A percentile compares a stretch with the other conserved stretches of the same genome.
Evolutionary conservation across 2,329 filamentous ascomycete genomes (phyloP).

Genomic region (Colletotrichum theobromicola): DNA sequence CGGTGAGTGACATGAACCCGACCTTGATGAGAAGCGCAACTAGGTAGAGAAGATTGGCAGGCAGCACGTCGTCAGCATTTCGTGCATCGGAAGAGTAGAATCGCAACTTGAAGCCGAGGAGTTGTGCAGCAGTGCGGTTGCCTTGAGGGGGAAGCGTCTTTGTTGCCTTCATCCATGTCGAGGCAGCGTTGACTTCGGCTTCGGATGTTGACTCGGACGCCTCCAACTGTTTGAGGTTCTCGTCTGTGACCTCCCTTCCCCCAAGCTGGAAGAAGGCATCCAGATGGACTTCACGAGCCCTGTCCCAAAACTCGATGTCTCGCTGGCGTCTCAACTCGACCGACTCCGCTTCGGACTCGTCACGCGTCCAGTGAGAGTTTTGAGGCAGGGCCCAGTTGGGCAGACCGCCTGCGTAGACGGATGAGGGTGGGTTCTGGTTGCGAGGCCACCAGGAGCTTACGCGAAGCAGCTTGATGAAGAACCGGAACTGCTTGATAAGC

Average conservation of each 20-base stretch:
- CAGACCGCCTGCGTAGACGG: slow-evolving; percentile 66
- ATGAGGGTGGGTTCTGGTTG: slow-evolving; percentile 47
- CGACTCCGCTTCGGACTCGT: slow-evolving; percentile 70
- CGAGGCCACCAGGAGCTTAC: slow-evolving; percentile 97
- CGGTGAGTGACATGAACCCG: slow-evolving; percentile 90
- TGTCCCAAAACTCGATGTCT: slow-evolving; percentile 81
- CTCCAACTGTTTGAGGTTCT: slow-evolving; percentile 55
- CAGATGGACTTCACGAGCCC: slow-evolving; percentile 77
- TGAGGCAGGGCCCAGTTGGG: slow-evolving; percentile 85
- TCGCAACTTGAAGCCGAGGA: slow-evolving; percentile 94
- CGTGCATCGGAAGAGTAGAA: slow-evolving; percentile 89
- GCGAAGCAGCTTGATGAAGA: slow-evolving; percentile 92
- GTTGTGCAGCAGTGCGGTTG: slow-evolving; percentile 89
- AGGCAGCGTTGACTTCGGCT: slow-evolving; percentile 60
- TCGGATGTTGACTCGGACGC: slow-evolving; percentile 46
- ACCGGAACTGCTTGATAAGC: slow-evolving; percentile 89
- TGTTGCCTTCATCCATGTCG: slow-evolving; percentile 81
- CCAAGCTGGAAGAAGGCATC: slow-evolving; percentile 91
- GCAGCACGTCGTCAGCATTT: slow-evolving; percentile 76
- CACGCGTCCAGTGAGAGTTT: slow-evolving; percentile 67
- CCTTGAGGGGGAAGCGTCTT: slow-evolving; percentile 83
- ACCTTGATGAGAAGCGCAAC: slow-evolving; percentile 94
- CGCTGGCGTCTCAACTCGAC: slow-evolving; percentile 64
- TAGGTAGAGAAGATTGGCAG: slow-evolving; percentile 91
- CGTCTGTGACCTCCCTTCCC: slow-evolving; percentile 68